phyloP scores from a whole-genome alignment of 2,329 filamentous ascomycete genomes.

The Atkinsonella hypoxylon region DNA sequence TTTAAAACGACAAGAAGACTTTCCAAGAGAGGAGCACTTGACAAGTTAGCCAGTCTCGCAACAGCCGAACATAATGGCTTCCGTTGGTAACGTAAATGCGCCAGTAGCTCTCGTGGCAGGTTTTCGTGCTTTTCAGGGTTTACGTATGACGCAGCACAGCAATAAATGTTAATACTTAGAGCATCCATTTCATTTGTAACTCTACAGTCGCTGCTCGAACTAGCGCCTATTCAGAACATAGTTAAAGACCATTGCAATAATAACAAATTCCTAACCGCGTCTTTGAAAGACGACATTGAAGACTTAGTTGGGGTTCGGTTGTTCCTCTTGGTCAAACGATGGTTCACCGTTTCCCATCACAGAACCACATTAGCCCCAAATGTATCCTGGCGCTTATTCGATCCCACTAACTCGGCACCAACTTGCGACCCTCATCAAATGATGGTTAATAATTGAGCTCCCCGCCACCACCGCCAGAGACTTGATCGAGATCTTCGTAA shows the following conservation, averaged over 20 bases:
- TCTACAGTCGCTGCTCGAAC: not conserved
- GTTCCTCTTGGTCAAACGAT: not conserved
- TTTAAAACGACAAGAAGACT: too few species aligned
- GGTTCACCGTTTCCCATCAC: not conserved
- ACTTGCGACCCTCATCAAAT: not conserved
- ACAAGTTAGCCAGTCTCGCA: too few species aligned
- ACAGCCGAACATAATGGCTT: too few species aligned
- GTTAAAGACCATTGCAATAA: not conserved
- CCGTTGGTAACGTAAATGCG: too few species aligned
- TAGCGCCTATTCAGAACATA: slow-evolving; percentile 1
- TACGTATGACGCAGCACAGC: too few species aligned
- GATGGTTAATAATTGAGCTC: slow-evolving; percentile 71
- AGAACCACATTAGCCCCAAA: not conserved
- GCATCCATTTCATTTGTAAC: not conserved
- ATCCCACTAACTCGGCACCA: slow-evolving; percentile 12
- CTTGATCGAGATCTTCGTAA: slow-evolving; percentile 93
- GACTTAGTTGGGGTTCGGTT: not conserved
- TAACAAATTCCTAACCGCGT: not conserved
- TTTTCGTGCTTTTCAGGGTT: too few species aligned
- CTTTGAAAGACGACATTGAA: not conserved
- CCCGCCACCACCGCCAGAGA: slow-evolving; percentile 58
- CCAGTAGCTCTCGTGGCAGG: too few species aligned
- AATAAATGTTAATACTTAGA: not conserved
- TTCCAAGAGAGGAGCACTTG: too few species aligned
- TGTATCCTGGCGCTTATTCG: not conserved